Conservation (phyloP, 2,329 filamentous ascomycete genomes). For the Colletotrichum sansevieriae region DNA sequence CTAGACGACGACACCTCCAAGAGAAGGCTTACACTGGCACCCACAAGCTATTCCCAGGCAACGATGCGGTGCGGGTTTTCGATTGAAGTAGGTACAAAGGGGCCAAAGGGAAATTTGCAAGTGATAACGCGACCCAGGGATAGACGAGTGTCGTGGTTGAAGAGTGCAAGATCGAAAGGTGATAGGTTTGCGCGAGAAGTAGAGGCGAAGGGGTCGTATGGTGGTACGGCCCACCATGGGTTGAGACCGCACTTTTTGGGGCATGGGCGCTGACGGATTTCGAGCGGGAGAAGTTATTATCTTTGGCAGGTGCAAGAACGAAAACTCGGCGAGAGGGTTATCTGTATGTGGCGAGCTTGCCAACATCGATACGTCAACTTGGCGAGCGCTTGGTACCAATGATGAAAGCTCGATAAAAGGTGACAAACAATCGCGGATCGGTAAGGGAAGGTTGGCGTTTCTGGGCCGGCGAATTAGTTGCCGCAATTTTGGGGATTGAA, state of each 20-base stretch:
- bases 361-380: constrained; percentile 41
- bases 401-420: constrained; percentile 31
- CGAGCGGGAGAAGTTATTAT: not conserved
- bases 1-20: constrained; percentile 37
- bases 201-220: not conserved
- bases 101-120: constrained; percentile 10
- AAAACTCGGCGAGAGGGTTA: constrained; percentile 12
- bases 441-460: constrained; percentile 39
- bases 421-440: constrained; percentile 28
- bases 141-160: constrained; percentile 21
- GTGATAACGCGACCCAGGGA: constrained; percentile 2
- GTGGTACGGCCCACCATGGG: constrained; percentile 2
- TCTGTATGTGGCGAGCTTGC: constrained; percentile 33
- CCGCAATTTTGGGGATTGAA: constrained; percentile 21
- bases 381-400: constrained; percentile 40
- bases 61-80: constrained; percentile 6
- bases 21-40: constrained; percentile 25
- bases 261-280: constrained; percentile 1
- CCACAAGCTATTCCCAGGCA: not conserved
- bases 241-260: not conserved
- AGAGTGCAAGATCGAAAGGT: constrained; percentile 11
- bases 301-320: constrained; percentile 13
- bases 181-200: not conserved
- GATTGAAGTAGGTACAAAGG: constrained; percentile 18
- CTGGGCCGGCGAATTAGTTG: constrained; percentile 36